Conservation (phyloP, 139 green algal genomes). For the Edaphochlamys debaryana region DNA sequence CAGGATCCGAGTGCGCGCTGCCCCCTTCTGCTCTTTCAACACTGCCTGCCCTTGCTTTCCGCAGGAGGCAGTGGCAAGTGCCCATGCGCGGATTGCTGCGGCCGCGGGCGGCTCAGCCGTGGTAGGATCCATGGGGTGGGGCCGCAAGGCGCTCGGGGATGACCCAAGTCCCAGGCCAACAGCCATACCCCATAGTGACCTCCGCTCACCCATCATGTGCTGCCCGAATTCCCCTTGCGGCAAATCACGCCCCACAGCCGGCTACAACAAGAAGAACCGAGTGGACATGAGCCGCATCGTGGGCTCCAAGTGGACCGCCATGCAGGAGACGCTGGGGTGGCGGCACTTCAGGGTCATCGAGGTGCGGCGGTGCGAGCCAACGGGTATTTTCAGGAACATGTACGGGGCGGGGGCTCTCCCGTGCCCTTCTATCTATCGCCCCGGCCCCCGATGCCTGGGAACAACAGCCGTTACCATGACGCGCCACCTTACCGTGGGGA, state of each 20-base stretch:
- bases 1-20: no score
- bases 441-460: no score
- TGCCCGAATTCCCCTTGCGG: no score
- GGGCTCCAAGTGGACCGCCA: conserved; percentile 65
- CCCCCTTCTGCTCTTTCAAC: no score
- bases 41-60: no score
- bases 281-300: conserved; percentile 42
- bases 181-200: not conserved
- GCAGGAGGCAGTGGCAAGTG: conserved; percentile 15
- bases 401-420: not conserved
- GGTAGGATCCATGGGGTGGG: not conserved
- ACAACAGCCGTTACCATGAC: not conserved
- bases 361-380: conserved; percentile 22
- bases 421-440: no score
- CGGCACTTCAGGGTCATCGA: conserved; percentile 58
- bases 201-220: not conserved
- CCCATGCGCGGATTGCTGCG: conserved; percentile 19
- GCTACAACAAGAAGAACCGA: conserved; percentile 58
- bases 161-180: not conserved
- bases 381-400: not conserved
- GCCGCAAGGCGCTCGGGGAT: not conserved
- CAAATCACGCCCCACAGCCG: conserved; percentile 16
- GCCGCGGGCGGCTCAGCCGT: not conserved
- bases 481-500: no score
- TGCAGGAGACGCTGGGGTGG: conserved; percentile 67